A percentile compares a stretch with the other conserved stretches of the same genome.
phyloP scores from a whole-genome alignment of 192 early-diverging fungal genomes.

The Rhizophagus prolifer region DNA sequence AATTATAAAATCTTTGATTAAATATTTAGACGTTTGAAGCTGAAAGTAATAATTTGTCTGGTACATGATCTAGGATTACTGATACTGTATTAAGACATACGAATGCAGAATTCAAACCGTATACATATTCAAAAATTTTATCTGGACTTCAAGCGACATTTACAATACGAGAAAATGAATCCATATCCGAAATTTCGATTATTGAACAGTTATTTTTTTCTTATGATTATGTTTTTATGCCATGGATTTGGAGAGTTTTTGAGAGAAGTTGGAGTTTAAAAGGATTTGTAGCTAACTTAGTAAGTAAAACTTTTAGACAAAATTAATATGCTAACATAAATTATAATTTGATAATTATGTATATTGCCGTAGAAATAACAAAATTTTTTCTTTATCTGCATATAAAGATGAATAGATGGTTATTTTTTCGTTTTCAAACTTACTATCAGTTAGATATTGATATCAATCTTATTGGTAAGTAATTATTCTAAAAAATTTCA shows the following conservation, averaged over 20 bases:
- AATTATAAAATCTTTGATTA: neutral
- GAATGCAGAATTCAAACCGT: slow-evolving; percentile 2
- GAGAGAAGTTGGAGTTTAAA: slow-evolving; percentile 25
- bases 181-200: neutral
- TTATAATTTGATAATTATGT: too few relatives aligned
- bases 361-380: too few relatives aligned
- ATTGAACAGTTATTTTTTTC: slow-evolving; percentile 14
- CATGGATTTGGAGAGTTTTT: slow-evolving; percentile 15
- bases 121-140: slow-evolving; percentile 21
- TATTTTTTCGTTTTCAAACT: slow-evolving; percentile 9
- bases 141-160: slow-evolving; percentile 4
- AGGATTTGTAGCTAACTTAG: slow-evolving; percentile 4
- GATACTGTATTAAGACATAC: neutral
- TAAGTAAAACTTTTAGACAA: neutral
- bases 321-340: too few relatives aligned
- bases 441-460: neutral
- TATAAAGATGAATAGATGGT: slow-evolving; percentile 19
- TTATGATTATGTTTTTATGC: slow-evolving; percentile 10
- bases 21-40: neutral
- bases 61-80: neutral
- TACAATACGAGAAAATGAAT: neutral
- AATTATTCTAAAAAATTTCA: neutral
- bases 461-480: slow-evolving; percentile 6
- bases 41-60: slow-evolving; percentile 7
- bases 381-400: neutral